Percentiles rank a stretch among this genome's conserved stretches.
These are phyloP conservation scores for Vitis hybrid DNA, from an alignment of 177 flowering plant species.

Conservation along the genomic window DNA sequence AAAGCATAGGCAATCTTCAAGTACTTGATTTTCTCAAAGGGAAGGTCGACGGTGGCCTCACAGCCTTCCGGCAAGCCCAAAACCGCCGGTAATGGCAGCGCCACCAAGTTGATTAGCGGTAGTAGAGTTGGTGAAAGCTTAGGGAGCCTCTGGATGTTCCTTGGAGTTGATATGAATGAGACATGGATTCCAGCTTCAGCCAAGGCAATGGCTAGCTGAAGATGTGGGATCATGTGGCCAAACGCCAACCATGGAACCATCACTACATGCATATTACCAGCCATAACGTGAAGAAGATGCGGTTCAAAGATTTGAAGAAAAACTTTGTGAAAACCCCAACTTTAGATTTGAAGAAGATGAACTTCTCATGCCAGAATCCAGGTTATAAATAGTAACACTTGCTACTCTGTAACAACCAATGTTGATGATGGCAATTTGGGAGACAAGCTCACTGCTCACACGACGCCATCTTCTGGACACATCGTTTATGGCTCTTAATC, in stretches of 20 bases:
- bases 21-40: conserved; percentile 6
- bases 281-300: too few relatives aligned
- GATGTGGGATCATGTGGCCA: conserved; percentile 25
- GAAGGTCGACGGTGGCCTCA: conserved; percentile 28
- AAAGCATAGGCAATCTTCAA: conserved; percentile 22
- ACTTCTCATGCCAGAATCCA: too few relatives aligned
- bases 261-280: conserved; percentile 6
- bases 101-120: conserved; percentile 6
- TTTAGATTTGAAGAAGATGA: too few relatives aligned
- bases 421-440: too few relatives aligned
- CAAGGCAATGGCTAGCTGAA: conserved; percentile 13
- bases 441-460: too few relatives aligned
- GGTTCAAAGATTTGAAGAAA: too few relatives aligned
- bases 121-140: neutral
- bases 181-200: conserved; percentile 17
- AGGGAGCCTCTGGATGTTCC: conserved; percentile 29
- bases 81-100: conserved; percentile 10
- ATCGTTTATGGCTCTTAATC: too few relatives aligned
- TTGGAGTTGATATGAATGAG: conserved; percentile 29
- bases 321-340: too few relatives aligned
- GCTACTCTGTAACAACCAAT: too few relatives aligned
- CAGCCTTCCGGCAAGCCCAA: conserved; percentile 12
- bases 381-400: too few relatives aligned
- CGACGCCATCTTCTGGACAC: too few relatives aligned
- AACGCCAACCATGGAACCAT: conserved; percentile 27